phyloP scores from a whole-genome alignment of 352 stramenopile genomes.

The Phytophthora hybrid region DNA sequence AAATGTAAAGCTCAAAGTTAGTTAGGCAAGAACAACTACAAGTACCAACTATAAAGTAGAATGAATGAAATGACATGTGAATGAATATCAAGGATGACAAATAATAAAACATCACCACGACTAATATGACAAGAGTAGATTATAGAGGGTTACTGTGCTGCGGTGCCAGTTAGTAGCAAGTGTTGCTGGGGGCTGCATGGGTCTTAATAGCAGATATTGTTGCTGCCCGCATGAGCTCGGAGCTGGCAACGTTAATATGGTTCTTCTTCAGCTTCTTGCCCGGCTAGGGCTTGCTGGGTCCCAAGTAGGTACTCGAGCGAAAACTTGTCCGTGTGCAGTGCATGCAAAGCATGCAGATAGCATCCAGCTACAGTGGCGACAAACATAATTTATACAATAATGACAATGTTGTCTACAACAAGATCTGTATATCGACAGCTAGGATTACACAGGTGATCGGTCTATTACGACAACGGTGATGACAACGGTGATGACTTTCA shows the following conservation, averaged over 20 bases:
- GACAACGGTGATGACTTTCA: not conserved
- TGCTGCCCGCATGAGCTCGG: slow-evolving; percentile 68
- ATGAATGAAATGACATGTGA: too few species aligned
- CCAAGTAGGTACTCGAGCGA: slow-evolving; percentile 73
- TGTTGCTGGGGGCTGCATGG: not conserved
- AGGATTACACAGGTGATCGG: not conserved
- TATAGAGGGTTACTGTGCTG: not conserved
- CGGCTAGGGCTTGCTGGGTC: slow-evolving; percentile 25
- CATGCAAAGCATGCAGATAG: not conserved
- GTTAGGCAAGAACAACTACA: not conserved
- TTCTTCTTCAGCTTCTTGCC: slow-evolving; percentile 43
- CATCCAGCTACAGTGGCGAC: too few species aligned
- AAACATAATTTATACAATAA: not conserved
- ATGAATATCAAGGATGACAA: too few species aligned
- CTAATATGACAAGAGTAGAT: not conserved
- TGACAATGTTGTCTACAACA: not conserved
- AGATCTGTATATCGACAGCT: not conserved
- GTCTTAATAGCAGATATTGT: not conserved
- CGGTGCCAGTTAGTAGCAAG: not conserved
- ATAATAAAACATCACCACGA: not conserved
- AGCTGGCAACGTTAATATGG: slow-evolving; percentile 70
- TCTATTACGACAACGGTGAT: not conserved
- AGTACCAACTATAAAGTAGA: too few species aligned
- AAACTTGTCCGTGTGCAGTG: slow-evolving; percentile 54
- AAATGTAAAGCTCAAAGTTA: slow-evolving; percentile 5